Conservation (phyloP, 352 stramenopile species). For the Phytophthora multivora region DNA sequence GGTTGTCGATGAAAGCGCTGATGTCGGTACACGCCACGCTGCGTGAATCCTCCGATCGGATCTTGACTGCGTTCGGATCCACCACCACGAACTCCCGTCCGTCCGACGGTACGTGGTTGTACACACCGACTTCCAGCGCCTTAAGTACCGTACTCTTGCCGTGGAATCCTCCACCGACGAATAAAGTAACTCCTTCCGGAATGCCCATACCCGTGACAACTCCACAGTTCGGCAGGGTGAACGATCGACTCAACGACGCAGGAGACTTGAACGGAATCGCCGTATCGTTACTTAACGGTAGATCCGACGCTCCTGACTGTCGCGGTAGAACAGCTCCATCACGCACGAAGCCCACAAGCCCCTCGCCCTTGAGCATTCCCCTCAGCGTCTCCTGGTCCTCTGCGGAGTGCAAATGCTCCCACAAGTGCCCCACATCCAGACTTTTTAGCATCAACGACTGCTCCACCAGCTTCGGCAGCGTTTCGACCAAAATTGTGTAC, state of each 20-base stretch:
- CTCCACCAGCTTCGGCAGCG: slow-evolving; percentile 86
- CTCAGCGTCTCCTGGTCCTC: slow-evolving; percentile 94
- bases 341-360: slow-evolving; percentile 92
- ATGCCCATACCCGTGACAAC: slow-evolving; percentile 94
- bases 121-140: slow-evolving; percentile 94
- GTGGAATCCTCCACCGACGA: slow-evolving; percentile 97
- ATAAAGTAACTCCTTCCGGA: slow-evolving; percentile 93
- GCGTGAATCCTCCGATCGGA: slow-evolving; percentile 95
- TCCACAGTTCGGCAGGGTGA: slow-evolving; percentile 89
- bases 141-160: slow-evolving; percentile 97
- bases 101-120: slow-evolving; percentile 96
- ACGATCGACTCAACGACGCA: slow-evolving; percentile 73
- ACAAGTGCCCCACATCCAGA: slow-evolving; percentile 71
- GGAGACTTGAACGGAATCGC: slow-evolving; percentile 89
- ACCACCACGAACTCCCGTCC: slow-evolving; percentile 95
- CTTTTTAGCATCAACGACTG: slow-evolving; percentile 78
- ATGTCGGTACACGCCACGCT: slow-evolving; percentile 92
- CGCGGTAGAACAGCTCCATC: slow-evolving; percentile 94
- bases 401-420: slow-evolving; percentile 89
- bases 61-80: slow-evolving; percentile 91
- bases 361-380: slow-evolving; percentile 72
- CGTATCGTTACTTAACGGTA: slow-evolving; percentile 43
- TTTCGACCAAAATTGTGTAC: slow-evolving; percentile 91
- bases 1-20: slow-evolving; percentile 96
- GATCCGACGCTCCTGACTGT: slow-evolving; percentile 70